Evolutionary conservation across 2,329 filamentous ascomycete species (phyloP).

Genomic region (Teratosphaeria gauchensis): DNA sequence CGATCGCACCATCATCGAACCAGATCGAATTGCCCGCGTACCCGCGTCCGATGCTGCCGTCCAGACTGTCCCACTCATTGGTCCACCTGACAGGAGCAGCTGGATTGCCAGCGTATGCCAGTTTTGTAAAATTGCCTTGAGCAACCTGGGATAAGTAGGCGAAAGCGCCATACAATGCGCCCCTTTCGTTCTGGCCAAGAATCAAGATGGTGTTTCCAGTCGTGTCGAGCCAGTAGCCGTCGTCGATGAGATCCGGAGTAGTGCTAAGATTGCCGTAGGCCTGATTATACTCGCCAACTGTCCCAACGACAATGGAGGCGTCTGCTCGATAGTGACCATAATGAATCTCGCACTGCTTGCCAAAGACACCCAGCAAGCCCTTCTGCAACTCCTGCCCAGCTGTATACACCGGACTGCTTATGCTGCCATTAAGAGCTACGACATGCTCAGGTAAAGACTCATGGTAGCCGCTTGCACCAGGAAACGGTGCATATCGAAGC

Average conservation of each 20-base stretch:
- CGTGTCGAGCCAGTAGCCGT: conserved; percentile 53
- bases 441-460: conserved; percentile 44
- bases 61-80: conserved; percentile 66
- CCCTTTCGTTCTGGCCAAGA: conserved; percentile 56
- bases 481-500: conserved; percentile 52
- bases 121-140: conserved; percentile 45
- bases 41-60: conserved; percentile 57
- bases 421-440: conserved; percentile 42
- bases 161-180: conserved; percentile 59
- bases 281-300: conserved; percentile 34
- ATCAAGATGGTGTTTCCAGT: conserved; percentile 43
- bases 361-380: conserved; percentile 50
- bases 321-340: background rate
- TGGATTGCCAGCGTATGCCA: conserved; percentile 45
- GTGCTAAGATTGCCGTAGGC: conserved; percentile 26
- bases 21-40: conserved; percentile 62
- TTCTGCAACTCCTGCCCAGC: conserved; percentile 46
- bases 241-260: conserved; percentile 38
- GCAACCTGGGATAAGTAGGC: conserved; percentile 58
- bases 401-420: conserved; percentile 45
- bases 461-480: conserved; percentile 31
- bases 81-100: conserved; percentile 56
- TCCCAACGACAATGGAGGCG: conserved; percentile 39
- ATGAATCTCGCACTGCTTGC: conserved; percentile 24
- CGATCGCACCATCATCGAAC: conserved; percentile 48